Conservation (phyloP, 495 filamentous ascomycete species). For the Penicillium mononematosum region DNA sequence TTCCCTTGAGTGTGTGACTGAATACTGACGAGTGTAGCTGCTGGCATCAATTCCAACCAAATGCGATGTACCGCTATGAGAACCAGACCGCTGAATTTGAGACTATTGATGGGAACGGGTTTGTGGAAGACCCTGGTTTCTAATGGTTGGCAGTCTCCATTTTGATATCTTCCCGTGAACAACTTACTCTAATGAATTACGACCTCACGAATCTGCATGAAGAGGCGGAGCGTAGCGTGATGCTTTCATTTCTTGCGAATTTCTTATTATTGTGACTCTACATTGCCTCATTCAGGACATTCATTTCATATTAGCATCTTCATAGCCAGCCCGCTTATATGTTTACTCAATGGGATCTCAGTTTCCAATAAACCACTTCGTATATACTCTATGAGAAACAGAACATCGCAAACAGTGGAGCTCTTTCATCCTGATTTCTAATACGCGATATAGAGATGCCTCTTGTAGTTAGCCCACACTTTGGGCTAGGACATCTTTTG, state of each 20-base stretch:
- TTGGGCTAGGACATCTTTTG: too few relatives aligned
- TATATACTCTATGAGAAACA: neutral
- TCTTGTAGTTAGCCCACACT: too few relatives aligned
- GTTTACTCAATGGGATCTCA: neutral
- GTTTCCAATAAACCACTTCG: neutral
- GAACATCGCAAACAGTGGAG: too few relatives aligned
- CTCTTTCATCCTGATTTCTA: too few relatives aligned
- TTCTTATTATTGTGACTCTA: neutral
- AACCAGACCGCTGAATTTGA: slow-evolving; percentile 31
- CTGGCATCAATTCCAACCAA: slow-evolving; percentile 69
- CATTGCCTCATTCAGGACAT: neutral
- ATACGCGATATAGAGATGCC: too few relatives aligned
- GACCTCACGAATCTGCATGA: slow-evolving; percentile 10
- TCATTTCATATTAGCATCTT: neutral
- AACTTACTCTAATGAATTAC: slow-evolving; percentile 16
- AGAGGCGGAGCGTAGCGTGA: neutral
- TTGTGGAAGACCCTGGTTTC: slow-evolving; percentile 1
- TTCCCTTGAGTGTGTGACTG: neutral
- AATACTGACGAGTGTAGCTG: slow-evolving; percentile 45
- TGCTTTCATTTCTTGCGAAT: neutral
- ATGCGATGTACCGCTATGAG: slow-evolving; percentile 47
- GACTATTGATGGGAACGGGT: slow-evolving; percentile 22
- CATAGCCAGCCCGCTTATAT: neutral
- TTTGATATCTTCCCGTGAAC: too few relatives aligned
- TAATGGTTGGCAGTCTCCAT: neutral